Percentiles rank a stretch among this genome's conserved stretches.
phyloP scores from a whole-genome alignment of 176 grass and related monocot species.

The Juncus effusus region DNA sequence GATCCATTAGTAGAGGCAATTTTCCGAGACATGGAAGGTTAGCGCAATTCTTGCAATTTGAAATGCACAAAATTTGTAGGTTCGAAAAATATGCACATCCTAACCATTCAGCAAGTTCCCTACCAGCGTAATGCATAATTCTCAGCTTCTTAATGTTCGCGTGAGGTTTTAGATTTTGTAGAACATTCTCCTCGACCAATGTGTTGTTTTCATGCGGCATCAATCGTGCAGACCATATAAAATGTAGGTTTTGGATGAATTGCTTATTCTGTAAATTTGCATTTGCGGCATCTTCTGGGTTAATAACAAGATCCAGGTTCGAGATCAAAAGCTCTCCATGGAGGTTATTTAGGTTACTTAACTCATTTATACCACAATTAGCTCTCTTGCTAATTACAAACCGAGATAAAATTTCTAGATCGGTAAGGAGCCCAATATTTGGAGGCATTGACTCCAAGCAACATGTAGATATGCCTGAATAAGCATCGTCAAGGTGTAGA shows the following conservation, averaged over 20 bases:
- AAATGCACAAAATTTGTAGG: constrained; percentile 5
- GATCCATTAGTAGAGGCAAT: constrained; percentile 21
- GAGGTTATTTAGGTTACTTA: constrained; percentile 34
- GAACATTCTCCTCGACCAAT: not conserved
- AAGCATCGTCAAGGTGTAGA: constrained; percentile 36
- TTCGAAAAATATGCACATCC: not conserved
- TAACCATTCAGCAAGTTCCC: constrained; percentile 28
- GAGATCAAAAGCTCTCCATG: constrained; percentile 36
- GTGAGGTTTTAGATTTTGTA: constrained; percentile 23
- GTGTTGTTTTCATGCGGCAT: not conserved
- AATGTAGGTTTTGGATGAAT: constrained; percentile 30
- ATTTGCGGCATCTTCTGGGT: constrained; percentile 10
- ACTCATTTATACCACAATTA: constrained; percentile 19
- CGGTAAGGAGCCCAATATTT: constrained; percentile 26
- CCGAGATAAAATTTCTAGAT: constrained; percentile 35
- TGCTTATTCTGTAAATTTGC: constrained; percentile 30
- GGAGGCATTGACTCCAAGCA: constrained; percentile 30
- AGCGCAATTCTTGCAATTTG: constrained; percentile 11
- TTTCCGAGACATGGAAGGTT: constrained; percentile 25
- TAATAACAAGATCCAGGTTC: constrained; percentile 35
- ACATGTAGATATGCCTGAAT: not conserved
- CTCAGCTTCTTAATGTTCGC: constrained; percentile 24
- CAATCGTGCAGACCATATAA: constrained; percentile 23
- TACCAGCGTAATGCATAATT: constrained; percentile 19
- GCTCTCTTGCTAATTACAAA: constrained; percentile 26